Base-by-base conservation (phyloP, 1,139 yeast genomes). In the Scheffersomyces titani region DNA sequence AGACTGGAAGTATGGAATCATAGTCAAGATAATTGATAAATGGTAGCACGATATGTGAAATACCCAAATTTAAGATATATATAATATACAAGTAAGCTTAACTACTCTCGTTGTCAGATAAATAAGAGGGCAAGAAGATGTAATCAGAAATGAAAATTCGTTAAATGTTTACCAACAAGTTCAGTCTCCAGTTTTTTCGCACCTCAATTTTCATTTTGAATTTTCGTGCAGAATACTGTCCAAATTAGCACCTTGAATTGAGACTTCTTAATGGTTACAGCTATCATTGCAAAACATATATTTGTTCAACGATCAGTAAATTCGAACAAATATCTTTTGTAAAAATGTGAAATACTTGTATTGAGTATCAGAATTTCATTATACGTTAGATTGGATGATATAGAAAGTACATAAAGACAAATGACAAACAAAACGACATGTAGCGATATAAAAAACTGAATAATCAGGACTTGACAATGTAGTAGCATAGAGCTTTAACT, bases 1-100 rank as follows among this genome's bases (percentile, higher is more conserved):
- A 5, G 72, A 65, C 48, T 58, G 60, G 52, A 66, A 64, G 47
- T 55, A 58, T n/a, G 62, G 57, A 40, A 63, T 47, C 66, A 65
- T 65, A 48, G 50, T n/a, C 18, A 20, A 20, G 19, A 22, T 16
- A 20, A 52, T 6, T 30, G 40, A 9, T 11, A 30, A 30, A 30
- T 30, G 11, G 1, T 30, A 11, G 13, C 16, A 11, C 40, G 40
- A 30, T 22, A 5, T 22, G 24, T 22, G 5, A 22, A 5, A 22
- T 11, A 11, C 6, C 13, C 40, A 30, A 2, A 6, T 11, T n/a
- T 11, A 30, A 1, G 40, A 30, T 30, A 9, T 30, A 30, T 6
- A 30, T 11, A 30, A 3, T 24, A 24, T 24, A 7, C 30, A 24
- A 30, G 40, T 30, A 9, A 2, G 2, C 13, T 5, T 11, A 9